These are phyloP conservation scores for Paramyrothecium sp. DNA, from an alignment of 2,329 filamentous ascomycete species.

Conservation along the genomic window DNA sequence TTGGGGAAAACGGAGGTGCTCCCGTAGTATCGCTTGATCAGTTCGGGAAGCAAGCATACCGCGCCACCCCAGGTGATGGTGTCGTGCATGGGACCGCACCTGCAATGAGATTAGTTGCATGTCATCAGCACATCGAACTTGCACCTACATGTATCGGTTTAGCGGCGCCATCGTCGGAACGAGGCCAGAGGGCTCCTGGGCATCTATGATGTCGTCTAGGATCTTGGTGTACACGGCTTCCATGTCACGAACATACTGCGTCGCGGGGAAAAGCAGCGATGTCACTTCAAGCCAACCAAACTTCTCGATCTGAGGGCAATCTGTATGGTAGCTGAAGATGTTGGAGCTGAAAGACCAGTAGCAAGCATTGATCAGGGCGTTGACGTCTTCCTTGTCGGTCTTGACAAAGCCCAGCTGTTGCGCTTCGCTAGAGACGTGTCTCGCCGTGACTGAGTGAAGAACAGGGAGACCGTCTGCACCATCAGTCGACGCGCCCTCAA, in stretches of 20 bases:
- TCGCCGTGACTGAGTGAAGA: constrained; percentile 30
- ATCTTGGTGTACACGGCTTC: constrained; percentile 45
- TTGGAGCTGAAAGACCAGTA: constrained; percentile 43
- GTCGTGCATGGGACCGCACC: constrained; percentile 45
- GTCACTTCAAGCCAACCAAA: constrained; percentile 49
- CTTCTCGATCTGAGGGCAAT: constrained; percentile 45
- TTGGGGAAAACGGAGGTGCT: constrained; percentile 33
- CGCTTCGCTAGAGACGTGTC: constrained; percentile 37
- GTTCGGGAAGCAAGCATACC: constrained; percentile 31
- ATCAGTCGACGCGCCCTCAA: constrained; percentile 32
- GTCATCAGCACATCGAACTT: background rate
- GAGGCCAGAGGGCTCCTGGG: constrained; percentile 41
- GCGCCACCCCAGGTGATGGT: constrained; percentile 43
- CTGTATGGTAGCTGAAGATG: constrained; percentile 45
- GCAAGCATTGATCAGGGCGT: constrained; percentile 39
- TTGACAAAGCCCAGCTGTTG: constrained; percentile 31
- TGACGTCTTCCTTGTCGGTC: constrained; percentile 38
- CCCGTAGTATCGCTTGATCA: constrained; percentile 37
- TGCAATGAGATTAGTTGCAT: background rate
- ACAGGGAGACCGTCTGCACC: constrained; percentile 23
- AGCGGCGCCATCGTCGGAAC: constrained; percentile 46
- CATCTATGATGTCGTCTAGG: constrained; percentile 43
- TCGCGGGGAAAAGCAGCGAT: constrained; percentile 40
- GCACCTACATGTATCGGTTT: constrained; percentile 38
- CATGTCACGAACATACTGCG: constrained; percentile 45